Conservation (phyloP, 2,329 filamentous ascomycete genomes). For the Aspergillus sp. region DNA sequence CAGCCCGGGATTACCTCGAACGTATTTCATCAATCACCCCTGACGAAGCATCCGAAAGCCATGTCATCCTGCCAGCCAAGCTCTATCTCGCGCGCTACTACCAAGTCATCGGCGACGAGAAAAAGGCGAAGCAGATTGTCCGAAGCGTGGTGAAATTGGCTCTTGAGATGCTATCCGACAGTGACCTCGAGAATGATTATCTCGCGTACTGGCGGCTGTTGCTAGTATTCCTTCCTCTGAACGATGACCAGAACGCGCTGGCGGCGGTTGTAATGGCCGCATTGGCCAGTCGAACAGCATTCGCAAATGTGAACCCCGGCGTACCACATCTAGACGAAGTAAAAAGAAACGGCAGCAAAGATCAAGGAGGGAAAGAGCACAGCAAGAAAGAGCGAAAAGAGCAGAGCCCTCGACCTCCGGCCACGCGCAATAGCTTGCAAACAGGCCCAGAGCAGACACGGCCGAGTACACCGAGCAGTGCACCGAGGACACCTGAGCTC, state of each 20-base stretch:
- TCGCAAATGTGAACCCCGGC: neutral
- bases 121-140: slow-evolving; percentile 20
- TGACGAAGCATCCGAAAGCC: slow-evolving; percentile 14
- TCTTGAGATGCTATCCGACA: slow-evolving; percentile 28
- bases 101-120: slow-evolving; percentile 16
- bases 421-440: neutral
- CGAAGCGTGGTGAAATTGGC: slow-evolving; percentile 24
- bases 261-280: slow-evolving; percentile 18
- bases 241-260: slow-evolving; percentile 19
- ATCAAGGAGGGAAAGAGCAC: neutral
- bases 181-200: slow-evolving; percentile 28
- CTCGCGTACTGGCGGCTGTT: slow-evolving; percentile 24
- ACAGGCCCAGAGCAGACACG: neutral
- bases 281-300: slow-evolving; percentile 4
- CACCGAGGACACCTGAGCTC: neutral
- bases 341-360: neutral
- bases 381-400: slow-evolving; percentile 7
- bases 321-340: slow-evolving; percentile 1
- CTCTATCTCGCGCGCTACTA: slow-evolving; percentile 23
- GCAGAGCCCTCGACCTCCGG: neutral
- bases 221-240: slow-evolving; percentile 20
- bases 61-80: slow-evolving; percentile 16
- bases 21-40: slow-evolving; percentile 16
- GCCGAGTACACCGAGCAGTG: neutral
- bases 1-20: slow-evolving; percentile 10